Percentiles rank a stretch among this genome's conserved stretches.
These are phyloP conservation scores for Lignosus rhinocerotis DNA, from an alignment of 1,284 basidiomycete species.

Conservation along the genomic window DNA sequence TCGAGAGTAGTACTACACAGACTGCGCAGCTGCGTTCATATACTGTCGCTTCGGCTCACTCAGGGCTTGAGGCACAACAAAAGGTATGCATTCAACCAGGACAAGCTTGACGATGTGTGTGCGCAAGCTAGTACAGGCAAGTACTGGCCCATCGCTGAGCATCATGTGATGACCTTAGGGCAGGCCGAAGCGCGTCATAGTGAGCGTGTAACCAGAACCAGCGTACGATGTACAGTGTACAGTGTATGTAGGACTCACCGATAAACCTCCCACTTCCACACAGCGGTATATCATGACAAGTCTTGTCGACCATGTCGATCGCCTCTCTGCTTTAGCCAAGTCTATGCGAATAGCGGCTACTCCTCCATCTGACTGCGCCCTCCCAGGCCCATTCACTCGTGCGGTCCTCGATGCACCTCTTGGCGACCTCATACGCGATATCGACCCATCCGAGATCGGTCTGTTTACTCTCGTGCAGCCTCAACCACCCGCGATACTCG, in stretches of 20 bases:
- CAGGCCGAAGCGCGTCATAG: not conserved
- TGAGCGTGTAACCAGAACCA: not conserved
- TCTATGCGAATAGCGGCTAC: conserved; percentile 37
- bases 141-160: too few relatives aligned
- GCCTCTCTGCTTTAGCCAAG: conserved; percentile 38
- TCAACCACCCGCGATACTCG: conserved; percentile 25
- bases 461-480: conserved; percentile 59
- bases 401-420: conserved; percentile 64
- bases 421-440: conserved; percentile 74
- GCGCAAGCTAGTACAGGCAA: too few relatives aligned
- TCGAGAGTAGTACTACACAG: too few relatives aligned
- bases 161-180: conserved; percentile 2
- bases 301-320: conserved; percentile 46
- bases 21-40: too few relatives aligned
- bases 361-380: conserved; percentile 11
- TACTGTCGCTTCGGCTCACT: too few relatives aligned
- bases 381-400: conserved; percentile 46
- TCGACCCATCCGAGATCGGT: conserved; percentile 73
- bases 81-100: too few relatives aligned
- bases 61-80: too few relatives aligned
- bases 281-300: conserved; percentile 36
- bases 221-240: not conserved
- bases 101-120: too few relatives aligned
- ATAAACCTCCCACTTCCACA: not conserved
- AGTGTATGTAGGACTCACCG: too few relatives aligned